Evolutionary conservation across 2,329 filamentous ascomycete genomes (phyloP), one percentile per base, ranked within the genome.

Genomic region (Chaetomium olivaceum): DNA sequence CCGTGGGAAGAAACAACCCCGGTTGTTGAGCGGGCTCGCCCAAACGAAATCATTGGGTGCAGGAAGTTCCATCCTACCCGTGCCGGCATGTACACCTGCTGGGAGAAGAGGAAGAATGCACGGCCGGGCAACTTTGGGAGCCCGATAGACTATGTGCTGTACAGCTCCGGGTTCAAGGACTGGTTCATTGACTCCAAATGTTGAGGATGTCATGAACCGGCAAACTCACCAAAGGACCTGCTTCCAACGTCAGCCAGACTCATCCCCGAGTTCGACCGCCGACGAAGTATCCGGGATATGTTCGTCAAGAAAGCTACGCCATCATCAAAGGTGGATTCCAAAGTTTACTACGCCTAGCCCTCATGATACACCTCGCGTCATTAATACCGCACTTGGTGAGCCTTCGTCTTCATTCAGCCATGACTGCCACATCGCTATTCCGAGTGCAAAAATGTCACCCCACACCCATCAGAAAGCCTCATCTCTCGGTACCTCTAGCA

Each of bases 91-190:
- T 98, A 92, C 76, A 98, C 95, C 0, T 97, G 94, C 76, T 98
- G 94, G 94, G 93, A 97, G 69, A 93, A 92, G 59, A 93, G 91
- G 76, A 91, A 93, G 74, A 98, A 98, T 77, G 91, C 92, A n/a
- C 85, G 95, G n/a, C 94, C 94, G 3, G 93, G 91, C 2, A 98
- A 98, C 75, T 96, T 90, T 76, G 95, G 95, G 6, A 90, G 91
- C 62, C 87, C 95, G 43, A 98, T 98, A 71, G 95, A 99, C 77
- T 98, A 96, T 77, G 85, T 99, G 21, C 83, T 98, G 3, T 96
- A 92, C 75, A 95, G 88, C 69, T 82, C 89, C 50, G 85, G 86
- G 43, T 91, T 97, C 81, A 91, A 89, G 72, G 80, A 85, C 59
- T 97, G 93, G 92, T 91, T 97, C 73, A 81, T 80, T 29, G 86